Conservation (phyloP, 495 filamentous ascomycete genomes). For the Daldinia vernicosa region DNA sequence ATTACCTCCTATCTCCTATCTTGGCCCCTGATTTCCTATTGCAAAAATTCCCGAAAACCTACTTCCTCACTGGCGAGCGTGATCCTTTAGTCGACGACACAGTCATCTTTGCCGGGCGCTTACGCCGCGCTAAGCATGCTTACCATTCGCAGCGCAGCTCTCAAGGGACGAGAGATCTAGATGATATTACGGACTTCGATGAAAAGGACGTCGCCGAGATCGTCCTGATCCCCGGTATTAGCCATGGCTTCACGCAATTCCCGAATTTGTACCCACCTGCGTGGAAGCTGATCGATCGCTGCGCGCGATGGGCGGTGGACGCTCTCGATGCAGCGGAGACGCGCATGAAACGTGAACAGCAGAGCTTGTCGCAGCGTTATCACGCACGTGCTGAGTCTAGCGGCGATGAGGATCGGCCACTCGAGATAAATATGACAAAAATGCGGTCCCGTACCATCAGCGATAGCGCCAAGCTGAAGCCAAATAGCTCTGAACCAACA, state of each 20-base stretch:
- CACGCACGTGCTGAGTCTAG: conserved; percentile 68
- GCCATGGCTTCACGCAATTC: conserved; percentile 94
- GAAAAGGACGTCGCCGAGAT: conserved; percentile 84
- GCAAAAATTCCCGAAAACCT: conserved; percentile 86
- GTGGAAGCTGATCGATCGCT: conserved; percentile 80
- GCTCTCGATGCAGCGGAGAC: conserved; percentile 66
- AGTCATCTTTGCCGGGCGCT: conserved; percentile 88
- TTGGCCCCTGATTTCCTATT: conserved; percentile 86
- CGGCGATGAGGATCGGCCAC: conserved; percentile 77
- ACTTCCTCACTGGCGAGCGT: conserved; percentile 92
- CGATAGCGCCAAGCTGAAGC: conserved; percentile 44
- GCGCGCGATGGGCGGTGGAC: conserved; percentile 78
- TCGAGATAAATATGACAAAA: conserved; percentile 76
- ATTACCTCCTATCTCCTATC: conserved; percentile 89
- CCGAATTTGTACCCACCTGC: conserved; percentile 84
- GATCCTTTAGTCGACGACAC: conserved; percentile 97
- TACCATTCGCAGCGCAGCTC: conserved; percentile 49
- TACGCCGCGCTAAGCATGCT: conserved; percentile 82
- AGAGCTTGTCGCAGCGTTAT: conserved; percentile 42
- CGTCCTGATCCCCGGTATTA: conserved; percentile 82
- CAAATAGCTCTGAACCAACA: conserved; percentile 9
- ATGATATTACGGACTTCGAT: conserved; percentile 65
- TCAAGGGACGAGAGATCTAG: conserved; percentile 28
- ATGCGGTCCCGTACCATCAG: conserved; percentile 43
- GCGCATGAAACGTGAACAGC: conserved; percentile 38